Evolutionary conservation across 2,329 filamentous ascomycete genomes (phyloP).

Genomic region (Penicillium sp.): DNA sequence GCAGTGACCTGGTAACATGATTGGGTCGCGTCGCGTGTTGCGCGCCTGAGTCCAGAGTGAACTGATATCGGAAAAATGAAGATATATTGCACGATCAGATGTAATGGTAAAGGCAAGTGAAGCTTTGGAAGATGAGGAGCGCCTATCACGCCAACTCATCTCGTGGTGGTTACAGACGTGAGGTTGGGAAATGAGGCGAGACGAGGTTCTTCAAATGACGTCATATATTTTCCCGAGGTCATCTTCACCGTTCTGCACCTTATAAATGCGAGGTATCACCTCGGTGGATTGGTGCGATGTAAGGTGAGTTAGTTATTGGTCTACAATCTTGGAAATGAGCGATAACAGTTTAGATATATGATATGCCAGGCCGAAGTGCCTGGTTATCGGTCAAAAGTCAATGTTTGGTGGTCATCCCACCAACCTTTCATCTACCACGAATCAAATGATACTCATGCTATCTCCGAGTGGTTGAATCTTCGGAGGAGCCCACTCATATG

Average conservation of each 20-base stretch:
- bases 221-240: neutral
- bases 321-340: neutral
- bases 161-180: neutral
- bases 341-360: neutral
- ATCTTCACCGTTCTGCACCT: too few species aligned
- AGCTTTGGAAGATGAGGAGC: neutral
- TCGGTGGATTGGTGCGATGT: too few species aligned
- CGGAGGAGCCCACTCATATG: too few species aligned
- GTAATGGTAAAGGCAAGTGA: neutral
- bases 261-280: too few species aligned
- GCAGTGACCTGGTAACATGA: neutral
- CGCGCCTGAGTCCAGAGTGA: neutral
- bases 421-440: too few species aligned
- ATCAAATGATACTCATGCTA: too few species aligned
- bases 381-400: too few species aligned
- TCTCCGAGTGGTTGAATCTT: too few species aligned
- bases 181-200: neutral
- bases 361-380: neutral
- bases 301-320: fast-evolving
- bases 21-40: neutral
- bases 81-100: neutral
- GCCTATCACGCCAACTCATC: too few species aligned
- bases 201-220: neutral
- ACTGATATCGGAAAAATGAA: neutral
- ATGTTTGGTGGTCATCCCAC: too few species aligned